A percentile compares a stretch with the other conserved stretches of the same genome.
phyloP scores from a whole-genome alignment of 257 asterid species.

The Paulownia fortunei region DNA sequence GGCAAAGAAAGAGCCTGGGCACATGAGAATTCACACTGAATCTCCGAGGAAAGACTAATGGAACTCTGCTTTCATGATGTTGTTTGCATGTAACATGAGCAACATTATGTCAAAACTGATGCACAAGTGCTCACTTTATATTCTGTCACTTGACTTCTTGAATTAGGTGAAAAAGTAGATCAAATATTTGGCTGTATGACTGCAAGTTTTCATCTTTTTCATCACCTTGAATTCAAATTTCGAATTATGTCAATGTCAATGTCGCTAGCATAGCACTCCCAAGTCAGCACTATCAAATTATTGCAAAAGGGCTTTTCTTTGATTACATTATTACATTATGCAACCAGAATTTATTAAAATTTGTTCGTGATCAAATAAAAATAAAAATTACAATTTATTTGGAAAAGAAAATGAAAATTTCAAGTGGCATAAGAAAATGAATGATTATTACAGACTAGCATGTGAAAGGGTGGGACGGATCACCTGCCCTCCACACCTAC shows the following conservation, averaged over 20 bases:
- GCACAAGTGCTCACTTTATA: slow-evolving; percentile 25
- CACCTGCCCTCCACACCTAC: not conserved
- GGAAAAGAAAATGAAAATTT: not conserved
- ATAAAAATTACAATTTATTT: not conserved
- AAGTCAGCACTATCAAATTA: too few species aligned
- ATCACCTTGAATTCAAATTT: not conserved
- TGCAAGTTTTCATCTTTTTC: not conserved
- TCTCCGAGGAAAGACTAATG: slow-evolving; percentile 39
- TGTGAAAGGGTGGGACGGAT: not conserved
- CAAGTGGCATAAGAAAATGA: not conserved
- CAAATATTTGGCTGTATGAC: not conserved
- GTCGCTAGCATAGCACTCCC: too few species aligned
- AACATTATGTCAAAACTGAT: slow-evolving; percentile 5
- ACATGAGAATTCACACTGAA: slow-evolving; percentile 36
- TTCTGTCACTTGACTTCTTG: slow-evolving; percentile 17
- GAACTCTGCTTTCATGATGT: not conserved
- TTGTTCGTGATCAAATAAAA: too few species aligned
- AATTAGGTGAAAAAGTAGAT: not conserved
- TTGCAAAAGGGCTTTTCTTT: too few species aligned
- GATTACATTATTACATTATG: too few species aligned
- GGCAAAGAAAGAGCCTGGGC: slow-evolving; percentile 43
- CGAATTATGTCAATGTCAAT: too few species aligned
- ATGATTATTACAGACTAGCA: not conserved
- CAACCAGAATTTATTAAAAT: too few species aligned
- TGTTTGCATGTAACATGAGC: not conserved